Evolutionary conservation across 2,329 filamentous ascomycete genomes (phyloP).

Genomic region (Colletotrichum musicola): DNA sequence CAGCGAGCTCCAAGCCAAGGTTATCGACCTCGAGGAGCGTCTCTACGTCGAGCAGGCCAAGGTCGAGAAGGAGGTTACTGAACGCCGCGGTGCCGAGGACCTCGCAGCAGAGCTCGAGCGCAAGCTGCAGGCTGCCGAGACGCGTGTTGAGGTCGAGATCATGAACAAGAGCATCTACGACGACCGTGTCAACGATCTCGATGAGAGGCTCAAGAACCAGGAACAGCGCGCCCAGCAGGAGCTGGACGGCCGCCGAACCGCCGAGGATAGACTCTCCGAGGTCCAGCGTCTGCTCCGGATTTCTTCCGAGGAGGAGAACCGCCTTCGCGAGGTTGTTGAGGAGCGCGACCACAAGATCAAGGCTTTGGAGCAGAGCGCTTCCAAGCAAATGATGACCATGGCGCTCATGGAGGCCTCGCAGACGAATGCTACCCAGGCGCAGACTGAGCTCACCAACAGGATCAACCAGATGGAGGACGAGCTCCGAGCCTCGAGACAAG

Average conservation of each 20-base stretch:
- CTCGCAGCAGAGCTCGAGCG: constrained; percentile 65
- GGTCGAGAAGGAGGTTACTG: constrained; percentile 61
- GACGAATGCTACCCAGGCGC: constrained; percentile 64
- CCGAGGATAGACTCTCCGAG: constrained; percentile 80
- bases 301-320: constrained; percentile 78
- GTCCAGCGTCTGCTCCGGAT: constrained; percentile 77
- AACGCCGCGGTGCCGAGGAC: constrained; percentile 67
- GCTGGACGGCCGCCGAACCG: constrained; percentile 70
- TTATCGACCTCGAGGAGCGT: constrained; percentile 71
- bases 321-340: constrained; percentile 75
- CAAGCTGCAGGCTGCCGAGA: constrained; percentile 68
- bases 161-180: constrained; percentile 71
- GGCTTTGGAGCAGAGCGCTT: constrained; percentile 66
- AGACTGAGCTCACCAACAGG: constrained; percentile 68
- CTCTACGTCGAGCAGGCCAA: constrained; percentile 62
- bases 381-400: constrained; percentile 71
- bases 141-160: constrained; percentile 70
- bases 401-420: constrained; percentile 78
- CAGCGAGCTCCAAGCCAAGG: constrained; percentile 70
- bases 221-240: constrained; percentile 76
- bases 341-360: constrained; percentile 78
- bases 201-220: constrained; percentile 74
- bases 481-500: constrained; percentile 66
- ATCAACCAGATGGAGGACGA: constrained; percentile 67
- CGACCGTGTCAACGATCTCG: constrained; percentile 75